phyloP scores from a whole-genome alignment of 257 asterid species.

The Solanum pennellii region DNA sequence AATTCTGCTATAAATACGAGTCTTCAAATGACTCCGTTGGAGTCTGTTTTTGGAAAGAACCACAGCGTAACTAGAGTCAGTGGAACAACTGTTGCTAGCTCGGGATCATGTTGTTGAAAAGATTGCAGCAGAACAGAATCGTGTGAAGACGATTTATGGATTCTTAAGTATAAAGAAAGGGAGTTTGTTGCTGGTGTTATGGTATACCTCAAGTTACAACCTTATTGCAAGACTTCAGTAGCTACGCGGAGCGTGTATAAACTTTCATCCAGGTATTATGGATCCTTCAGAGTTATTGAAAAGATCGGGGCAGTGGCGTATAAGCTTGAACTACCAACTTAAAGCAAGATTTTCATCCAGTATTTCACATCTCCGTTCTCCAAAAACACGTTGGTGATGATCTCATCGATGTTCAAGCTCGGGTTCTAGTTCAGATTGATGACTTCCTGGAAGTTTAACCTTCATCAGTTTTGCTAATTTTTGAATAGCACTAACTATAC shows the following conservation, averaged over 20 bases:
- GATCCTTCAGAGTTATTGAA: neutral
- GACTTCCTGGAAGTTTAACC: neutral
- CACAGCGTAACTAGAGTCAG: neutral
- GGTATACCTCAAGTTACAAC: neutral
- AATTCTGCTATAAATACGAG: neutral
- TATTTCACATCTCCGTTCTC: neutral
- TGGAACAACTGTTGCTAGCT: neutral
- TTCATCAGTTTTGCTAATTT: neutral
- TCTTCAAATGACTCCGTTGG: neutral
- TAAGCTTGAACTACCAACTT: neutral
- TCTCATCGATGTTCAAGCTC: neutral
- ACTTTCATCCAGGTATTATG: neutral
- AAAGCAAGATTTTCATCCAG: neutral
- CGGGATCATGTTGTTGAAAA: neutral
- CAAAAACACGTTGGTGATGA: neutral
- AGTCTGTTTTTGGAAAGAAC: neutral
- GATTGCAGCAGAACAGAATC: neutral
- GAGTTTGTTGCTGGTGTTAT: neutral
- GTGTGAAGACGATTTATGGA: neutral
- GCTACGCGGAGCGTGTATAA: neutral
- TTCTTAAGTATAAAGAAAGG: neutral
- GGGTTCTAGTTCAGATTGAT: neutral
- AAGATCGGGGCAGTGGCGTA: neutral
- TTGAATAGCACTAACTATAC: neutral
- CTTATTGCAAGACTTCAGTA: neutral